These are phyloP conservation scores for Hymenoscyphus fructigenus DNA, from an alignment of 2,329 filamentous ascomycete species.

Conservation along the genomic window DNA sequence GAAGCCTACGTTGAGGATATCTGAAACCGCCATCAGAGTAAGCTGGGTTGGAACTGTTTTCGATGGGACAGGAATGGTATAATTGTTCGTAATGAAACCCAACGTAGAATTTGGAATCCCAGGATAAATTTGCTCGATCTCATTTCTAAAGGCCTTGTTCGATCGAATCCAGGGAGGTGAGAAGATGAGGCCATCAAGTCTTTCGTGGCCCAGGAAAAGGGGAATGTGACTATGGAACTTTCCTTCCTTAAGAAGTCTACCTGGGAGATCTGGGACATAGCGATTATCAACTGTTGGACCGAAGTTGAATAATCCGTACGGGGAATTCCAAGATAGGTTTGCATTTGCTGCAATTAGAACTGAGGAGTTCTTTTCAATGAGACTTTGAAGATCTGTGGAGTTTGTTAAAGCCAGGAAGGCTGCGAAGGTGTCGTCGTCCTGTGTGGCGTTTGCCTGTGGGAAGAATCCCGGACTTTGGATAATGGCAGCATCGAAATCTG, in stretches of 20 bases:
- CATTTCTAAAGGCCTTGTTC: conserved; percentile 23
- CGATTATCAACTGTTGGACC: conserved; percentile 48
- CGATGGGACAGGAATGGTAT: not conserved
- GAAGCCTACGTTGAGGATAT: not conserved
- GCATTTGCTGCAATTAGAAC: not conserved
- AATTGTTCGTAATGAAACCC: not conserved
- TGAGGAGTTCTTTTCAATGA: not conserved
- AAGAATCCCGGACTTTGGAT: not conserved
- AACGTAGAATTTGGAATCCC: not conserved
- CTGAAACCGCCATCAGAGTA: not conserved
- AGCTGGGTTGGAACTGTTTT: not conserved
- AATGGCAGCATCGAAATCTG: not conserved
- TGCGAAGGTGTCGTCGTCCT: not conserved
- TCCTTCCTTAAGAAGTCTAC: conserved; percentile 43
- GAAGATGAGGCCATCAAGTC: conserved; percentile 43
- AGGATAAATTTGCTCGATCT: not conserved
- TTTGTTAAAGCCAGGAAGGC: not conserved
- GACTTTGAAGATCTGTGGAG: not conserved
- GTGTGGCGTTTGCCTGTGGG: conserved; percentile 1
- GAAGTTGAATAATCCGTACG: conserved; percentile 27
- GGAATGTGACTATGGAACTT: conserved; percentile 45
- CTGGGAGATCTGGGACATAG: conserved; percentile 47
- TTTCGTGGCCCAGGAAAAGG: conserved; percentile 47
- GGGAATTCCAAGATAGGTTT: not conserved
- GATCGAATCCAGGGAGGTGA: conserved; percentile 40